Evolutionary conservation across 345 rosid genomes (phyloP).

Genomic region (Lepidium didymum): DNA sequence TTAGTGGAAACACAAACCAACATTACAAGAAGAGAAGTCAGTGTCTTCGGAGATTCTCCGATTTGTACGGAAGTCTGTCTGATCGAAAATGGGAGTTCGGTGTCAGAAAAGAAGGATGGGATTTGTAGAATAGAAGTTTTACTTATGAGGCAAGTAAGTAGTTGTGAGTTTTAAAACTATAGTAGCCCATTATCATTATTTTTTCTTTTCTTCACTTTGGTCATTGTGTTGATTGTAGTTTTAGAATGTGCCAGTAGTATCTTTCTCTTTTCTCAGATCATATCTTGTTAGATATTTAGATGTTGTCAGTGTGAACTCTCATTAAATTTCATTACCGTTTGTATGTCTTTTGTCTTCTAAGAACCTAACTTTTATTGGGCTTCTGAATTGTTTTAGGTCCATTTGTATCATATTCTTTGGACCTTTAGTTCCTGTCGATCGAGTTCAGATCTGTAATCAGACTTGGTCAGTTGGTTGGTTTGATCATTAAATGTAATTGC

Average conservation of each 20-base stretch:
- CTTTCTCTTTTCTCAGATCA: no score
- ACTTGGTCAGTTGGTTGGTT: no score
- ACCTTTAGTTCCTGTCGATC: no score
- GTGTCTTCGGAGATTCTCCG: slow-evolving; percentile 55
- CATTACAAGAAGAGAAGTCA: slow-evolving; percentile 70
- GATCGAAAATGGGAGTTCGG: slow-evolving; percentile 55
- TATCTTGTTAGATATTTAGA: background rate
- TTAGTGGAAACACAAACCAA: slow-evolving; percentile 62
- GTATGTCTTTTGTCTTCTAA: no score
- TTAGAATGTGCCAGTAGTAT: background rate
- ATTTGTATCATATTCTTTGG: no score
- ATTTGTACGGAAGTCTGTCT: slow-evolving; percentile 63
- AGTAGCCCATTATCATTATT: no score
- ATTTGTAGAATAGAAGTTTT: slow-evolving; percentile 39
- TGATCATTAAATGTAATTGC: no score
- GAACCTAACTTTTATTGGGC: background rate
- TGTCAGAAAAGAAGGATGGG: slow-evolving; percentile 84
- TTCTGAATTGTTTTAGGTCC: background rate
- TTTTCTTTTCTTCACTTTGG: background rate
- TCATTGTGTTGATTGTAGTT: background rate
- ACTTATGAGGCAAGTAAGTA: slow-evolving; percentile 20
- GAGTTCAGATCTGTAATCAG: no score
- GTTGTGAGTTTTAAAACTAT: no score
- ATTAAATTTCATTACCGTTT: no score
- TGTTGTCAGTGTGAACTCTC: background rate